phyloP scores from a whole-genome alignment of 805 yeast genomes.

The Candida corydali region DNA sequence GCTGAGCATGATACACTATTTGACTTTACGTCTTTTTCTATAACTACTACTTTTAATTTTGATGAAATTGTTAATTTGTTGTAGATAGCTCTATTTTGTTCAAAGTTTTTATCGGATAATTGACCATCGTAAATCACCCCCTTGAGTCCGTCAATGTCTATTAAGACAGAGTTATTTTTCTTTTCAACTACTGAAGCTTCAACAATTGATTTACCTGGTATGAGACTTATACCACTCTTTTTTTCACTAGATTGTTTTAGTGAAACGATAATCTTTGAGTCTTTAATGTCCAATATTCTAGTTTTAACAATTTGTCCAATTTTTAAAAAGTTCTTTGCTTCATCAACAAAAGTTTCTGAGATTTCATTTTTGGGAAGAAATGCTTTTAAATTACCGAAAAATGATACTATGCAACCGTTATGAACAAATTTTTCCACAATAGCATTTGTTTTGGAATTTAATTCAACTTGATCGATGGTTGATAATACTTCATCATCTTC shows the following conservation, averaged over 20 bases:
- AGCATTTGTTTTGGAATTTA: constrained; percentile 59
- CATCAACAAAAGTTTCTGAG: constrained; percentile 78
- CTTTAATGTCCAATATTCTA: constrained; percentile 51
- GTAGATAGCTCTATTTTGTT: constrained; percentile 61
- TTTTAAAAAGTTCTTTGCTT: constrained; percentile 73
- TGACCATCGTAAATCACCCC: constrained; percentile 77
- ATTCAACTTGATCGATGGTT: constrained; percentile 32
- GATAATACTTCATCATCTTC: constrained; percentile 52
- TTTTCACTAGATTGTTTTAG: constrained; percentile 60
- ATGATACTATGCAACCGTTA: constrained; percentile 78
- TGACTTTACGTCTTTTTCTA: constrained; percentile 62
- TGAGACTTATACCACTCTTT: constrained; percentile 42
- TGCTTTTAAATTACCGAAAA: constrained; percentile 75
- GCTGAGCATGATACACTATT: constrained; percentile 60
- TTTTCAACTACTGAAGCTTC: constrained; percentile 65
- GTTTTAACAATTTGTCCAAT: constrained; percentile 81
- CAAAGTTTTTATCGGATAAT: constrained; percentile 69
- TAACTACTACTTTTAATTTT: constrained; percentile 53
- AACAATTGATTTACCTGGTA: constrained; percentile 60
- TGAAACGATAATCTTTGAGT: constrained; percentile 59
- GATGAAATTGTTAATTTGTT: constrained; percentile 66
- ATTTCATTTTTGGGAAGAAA: constrained; percentile 85
- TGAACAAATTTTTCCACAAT: constrained; percentile 68
- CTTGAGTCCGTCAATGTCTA: constrained; percentile 55
- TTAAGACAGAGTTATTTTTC: constrained; percentile 65